Evolutionary conservation across 495 filamentous ascomycete species (phyloP), one percentile per base, ranked within the genome.

Genomic region (Penicillium coprophilum): DNA sequence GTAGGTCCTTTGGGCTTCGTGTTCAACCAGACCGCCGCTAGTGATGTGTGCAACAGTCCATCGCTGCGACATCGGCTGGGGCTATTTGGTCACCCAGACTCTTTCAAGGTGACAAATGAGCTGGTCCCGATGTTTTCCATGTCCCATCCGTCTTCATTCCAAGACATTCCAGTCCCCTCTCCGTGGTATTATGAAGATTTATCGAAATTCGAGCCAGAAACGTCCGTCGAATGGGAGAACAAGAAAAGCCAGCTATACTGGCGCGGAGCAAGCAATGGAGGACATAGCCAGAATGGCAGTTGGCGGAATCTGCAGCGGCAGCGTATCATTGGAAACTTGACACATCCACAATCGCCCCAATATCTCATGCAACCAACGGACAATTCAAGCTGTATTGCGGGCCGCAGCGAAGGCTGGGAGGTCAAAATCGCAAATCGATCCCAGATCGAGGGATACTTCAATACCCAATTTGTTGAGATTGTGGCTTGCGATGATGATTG

Each of bases 221-320:
- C 12, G 7, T 20, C 50, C 1, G 36, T 58, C 1, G 10, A 30
- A 6, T 64, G 62, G 62, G 62, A 64, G n/a, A 13, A 27, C 6
- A 58, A 55, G 43, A 56, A 13, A 24, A 19, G 15, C 11, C 46
- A 61, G 20, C 8, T 80, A 3, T 80, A 79, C 59, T 81, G 78
- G 78, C 68, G 74, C 4, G 78, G 78, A 4, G 65, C 62, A 7
- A 76, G 61, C 9, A 81, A 72, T 0, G 78, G 78, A 43, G 73
- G 71, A 6, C 63, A 58, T 31, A 58, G 58, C 32, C 36, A 20
- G 1, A 15, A 24, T 12, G 55, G 58, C 7, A 27, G 19, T 9
- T 64, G 58, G 62, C 50, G 27, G 6, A 44, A 55, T 8, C 50
- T 61, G 20, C 50, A 53, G n/a, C 50, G 62, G 4, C 62, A 64